A percentile compares a stretch with the other conserved stretches of the same genome.
These are phyloP conservation scores for Straminergon stramineum DNA, from an alignment of 225 moss, liverwort and hornwort genomes.

Conservation along the genomic window DNA sequence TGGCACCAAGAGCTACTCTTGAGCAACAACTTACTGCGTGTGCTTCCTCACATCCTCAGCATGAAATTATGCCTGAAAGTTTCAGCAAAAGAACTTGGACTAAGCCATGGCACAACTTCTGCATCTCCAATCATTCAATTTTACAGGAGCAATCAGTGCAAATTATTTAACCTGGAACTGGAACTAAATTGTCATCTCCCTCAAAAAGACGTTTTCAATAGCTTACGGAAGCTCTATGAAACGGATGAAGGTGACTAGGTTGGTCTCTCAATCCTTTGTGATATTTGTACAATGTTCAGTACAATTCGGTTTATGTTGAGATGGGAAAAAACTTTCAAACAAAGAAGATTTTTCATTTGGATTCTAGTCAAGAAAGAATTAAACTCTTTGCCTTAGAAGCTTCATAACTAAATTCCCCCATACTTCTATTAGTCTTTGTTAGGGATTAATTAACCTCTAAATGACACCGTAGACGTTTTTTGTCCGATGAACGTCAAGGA, in stretches of 20 bases:
- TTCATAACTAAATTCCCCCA: rapidly evolving
- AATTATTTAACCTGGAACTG: not conserved
- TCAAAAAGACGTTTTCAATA: not conserved
- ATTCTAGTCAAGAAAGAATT: not conserved
- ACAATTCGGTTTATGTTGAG: too few species aligned
- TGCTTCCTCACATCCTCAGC: not conserved
- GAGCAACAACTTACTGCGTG: not conserved
- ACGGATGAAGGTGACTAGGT: not conserved
- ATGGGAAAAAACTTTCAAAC: not conserved
- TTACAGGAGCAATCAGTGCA: not conserved
- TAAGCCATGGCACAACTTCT: not conserved
- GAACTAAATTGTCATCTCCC: not conserved
- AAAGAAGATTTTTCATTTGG: not conserved
- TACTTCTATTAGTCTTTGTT: rapidly evolving
- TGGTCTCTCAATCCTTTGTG: not conserved
- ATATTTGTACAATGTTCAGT: too few species aligned
- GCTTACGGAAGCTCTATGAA: not conserved
- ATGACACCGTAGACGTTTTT: too few species aligned
- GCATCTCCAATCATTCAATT: not conserved
- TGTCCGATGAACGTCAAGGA: too few species aligned
- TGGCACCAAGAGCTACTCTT: not conserved
- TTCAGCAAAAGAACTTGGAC: not conserved
- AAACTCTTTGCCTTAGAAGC: not conserved
- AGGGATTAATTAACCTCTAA: too few species aligned
- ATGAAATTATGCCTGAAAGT: not conserved